A percentile compares a stretch with the other conserved stretches of the same genome.
phyloP scores from a whole-genome alignment of 768 basidiomycete genomes.

The Harrya chromipes region DNA sequence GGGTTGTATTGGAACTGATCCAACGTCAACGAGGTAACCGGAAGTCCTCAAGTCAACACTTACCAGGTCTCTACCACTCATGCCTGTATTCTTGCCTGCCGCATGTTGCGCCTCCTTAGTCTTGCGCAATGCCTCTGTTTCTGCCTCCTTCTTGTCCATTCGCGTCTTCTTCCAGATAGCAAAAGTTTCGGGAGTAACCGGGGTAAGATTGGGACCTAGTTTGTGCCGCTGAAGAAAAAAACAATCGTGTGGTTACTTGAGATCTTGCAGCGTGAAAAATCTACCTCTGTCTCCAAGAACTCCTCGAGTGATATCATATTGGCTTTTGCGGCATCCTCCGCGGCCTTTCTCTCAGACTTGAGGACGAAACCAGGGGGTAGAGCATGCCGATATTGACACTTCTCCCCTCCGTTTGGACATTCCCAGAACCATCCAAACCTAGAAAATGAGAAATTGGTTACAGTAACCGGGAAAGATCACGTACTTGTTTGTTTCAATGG shows the following conservation, averaged over 20 bases:
- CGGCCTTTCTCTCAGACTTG: conserved; percentile 89
- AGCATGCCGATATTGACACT: conserved; percentile 93
- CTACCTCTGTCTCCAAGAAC: conserved; percentile 94
- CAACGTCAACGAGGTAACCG: conserved; percentile 6
- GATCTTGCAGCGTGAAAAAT: conserved; percentile 11
- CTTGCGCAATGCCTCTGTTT: conserved; percentile 75
- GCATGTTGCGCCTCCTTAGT: conserved; percentile 77
- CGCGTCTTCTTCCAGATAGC: conserved; percentile 94
- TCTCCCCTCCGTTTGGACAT: conserved; percentile 77
- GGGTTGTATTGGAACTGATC: conserved; percentile 91
- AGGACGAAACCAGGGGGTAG: conserved; percentile 95
- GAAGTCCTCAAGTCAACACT: conserved; percentile 22
- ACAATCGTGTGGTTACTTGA: conserved; percentile 3
- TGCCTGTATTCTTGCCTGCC: conserved; percentile 88
- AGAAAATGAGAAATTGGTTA: neutral
- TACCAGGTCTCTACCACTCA: conserved; percentile 95
- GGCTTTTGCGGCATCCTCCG: conserved; percentile 87
- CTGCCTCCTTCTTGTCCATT: conserved; percentile 92
- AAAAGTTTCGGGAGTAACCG: conserved; percentile 89
- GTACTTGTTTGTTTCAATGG: conserved; percentile 87
- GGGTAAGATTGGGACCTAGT: conserved; percentile 85
- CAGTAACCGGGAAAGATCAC: neutral
- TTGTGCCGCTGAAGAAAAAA: conserved; percentile 94
- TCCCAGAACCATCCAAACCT: conserved; percentile 97
- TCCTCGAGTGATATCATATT: conserved; percentile 91